These are phyloP conservation scores for Tolypocladium tundrense DNA, from an alignment of 2,329 filamentous ascomycete genomes.

Conservation along the genomic window DNA sequence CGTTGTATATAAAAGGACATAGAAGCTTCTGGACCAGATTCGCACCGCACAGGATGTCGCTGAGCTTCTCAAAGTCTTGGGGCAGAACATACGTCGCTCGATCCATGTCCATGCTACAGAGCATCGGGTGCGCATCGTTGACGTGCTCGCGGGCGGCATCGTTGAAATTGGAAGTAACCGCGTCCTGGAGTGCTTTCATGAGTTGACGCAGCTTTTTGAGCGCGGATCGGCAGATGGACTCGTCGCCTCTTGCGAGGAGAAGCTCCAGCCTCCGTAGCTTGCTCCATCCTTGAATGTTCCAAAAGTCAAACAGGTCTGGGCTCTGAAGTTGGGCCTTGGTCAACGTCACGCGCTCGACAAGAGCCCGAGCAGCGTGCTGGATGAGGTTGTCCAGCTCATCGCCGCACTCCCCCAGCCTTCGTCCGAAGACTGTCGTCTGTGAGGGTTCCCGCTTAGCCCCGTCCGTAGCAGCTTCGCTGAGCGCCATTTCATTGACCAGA, in stretches of 20 bases:
- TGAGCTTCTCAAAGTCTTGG: slow-evolving; percentile 13
- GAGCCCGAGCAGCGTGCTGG: slow-evolving; percentile 45
- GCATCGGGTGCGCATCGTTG: neutral
- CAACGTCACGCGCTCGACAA: slow-evolving; percentile 34
- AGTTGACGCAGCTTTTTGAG: slow-evolving; percentile 10
- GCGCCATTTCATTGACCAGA: slow-evolving; percentile 52
- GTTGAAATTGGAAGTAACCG: slow-evolving; percentile 9
- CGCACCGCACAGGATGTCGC: slow-evolving; percentile 13
- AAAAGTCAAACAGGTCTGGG: slow-evolving; percentile 19
- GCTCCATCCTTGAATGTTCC: slow-evolving; percentile 22
- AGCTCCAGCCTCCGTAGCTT: slow-evolving; percentile 14
- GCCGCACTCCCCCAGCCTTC: slow-evolving; percentile 34
- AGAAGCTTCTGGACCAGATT: slow-evolving; percentile 20
- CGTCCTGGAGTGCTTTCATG: slow-evolving; percentile 10
- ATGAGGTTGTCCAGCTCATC: slow-evolving; percentile 47
- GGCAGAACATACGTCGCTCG: slow-evolving; percentile 26
- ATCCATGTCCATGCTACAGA: slow-evolving; percentile 19
- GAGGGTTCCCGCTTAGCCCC: neutral
- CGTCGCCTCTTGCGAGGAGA: slow-evolving; percentile 10
- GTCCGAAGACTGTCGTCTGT: slow-evolving; percentile 31
- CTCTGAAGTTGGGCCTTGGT: slow-evolving; percentile 21
- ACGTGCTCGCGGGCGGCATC: slow-evolving; percentile 1
- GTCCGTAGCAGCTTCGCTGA: slow-evolving; percentile 26
- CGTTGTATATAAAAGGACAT: slow-evolving; percentile 23
- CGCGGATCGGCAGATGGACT: slow-evolving; percentile 1